These are phyloP conservation scores for Trichophyton schoenleinii DNA, from an alignment of 2,329 filamentous ascomycete species.

Conservation along the genomic window DNA sequence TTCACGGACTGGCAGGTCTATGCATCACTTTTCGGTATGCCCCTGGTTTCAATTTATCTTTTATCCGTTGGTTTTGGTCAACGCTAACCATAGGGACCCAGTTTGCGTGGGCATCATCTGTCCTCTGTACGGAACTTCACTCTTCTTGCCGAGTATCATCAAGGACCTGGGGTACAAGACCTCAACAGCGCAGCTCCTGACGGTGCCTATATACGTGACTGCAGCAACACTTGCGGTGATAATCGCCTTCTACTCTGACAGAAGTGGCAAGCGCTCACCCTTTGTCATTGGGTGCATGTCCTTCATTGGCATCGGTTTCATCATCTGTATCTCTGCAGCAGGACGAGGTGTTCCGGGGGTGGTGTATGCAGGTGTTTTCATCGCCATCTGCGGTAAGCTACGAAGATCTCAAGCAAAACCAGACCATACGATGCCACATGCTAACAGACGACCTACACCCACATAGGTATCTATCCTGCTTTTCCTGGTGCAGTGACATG, in stretches of 20 bases:
- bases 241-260: conserved; percentile 47
- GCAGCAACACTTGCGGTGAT: conserved; percentile 27
- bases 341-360: conserved; percentile 28
- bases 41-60: neutral
- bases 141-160: conserved; percentile 32
- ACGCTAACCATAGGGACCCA: conserved; percentile 7
- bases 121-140: conserved; percentile 31
- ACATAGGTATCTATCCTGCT: conserved; percentile 33
- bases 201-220: conserved; percentile 30
- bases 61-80: neutral
- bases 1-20: conserved; percentile 34
- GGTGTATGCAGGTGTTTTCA: conserved; percentile 38
- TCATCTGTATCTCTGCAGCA: conserved; percentile 35
- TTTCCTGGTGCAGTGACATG: conserved; percentile 42
- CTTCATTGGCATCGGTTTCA: conserved; percentile 45
- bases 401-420: neutral
- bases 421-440: neutral
- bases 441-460: conserved; percentile 2
- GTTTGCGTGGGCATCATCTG: conserved; percentile 34
- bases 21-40: conserved; percentile 27
- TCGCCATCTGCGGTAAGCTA: conserved; percentile 32
- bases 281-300: conserved; percentile 45
- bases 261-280: conserved; percentile 39
- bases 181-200: conserved; percentile 30
- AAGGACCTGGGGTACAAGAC: conserved; percentile 29